These are phyloP conservation scores for Paramarasmius palmivorus DNA, from an alignment of 1,284 basidiomycete species.

Conservation along the genomic window DNA sequence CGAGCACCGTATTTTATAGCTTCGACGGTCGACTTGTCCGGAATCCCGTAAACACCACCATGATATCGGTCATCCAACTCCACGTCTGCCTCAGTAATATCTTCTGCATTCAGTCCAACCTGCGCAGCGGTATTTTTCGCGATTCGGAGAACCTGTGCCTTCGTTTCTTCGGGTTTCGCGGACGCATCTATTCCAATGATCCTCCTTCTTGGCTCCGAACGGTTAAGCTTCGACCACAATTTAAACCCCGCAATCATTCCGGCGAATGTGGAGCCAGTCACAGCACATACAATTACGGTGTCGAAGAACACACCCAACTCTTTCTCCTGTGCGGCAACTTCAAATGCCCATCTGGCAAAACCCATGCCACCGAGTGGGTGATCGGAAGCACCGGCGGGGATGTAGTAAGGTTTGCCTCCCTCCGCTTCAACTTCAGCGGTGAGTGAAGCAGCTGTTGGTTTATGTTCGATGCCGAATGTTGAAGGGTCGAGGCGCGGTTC, in stretches of 20 bases:
- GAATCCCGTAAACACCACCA: slow-evolving; percentile 26
- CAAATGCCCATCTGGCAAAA: slow-evolving; percentile 25
- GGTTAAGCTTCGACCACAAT: slow-evolving; percentile 17
- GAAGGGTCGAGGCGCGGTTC: slow-evolving; percentile 22
- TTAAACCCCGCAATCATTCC: slow-evolving; percentile 28
- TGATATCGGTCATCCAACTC: slow-evolving; percentile 26
- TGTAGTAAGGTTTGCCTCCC: slow-evolving; percentile 27
- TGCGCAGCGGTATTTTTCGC: slow-evolving; percentile 22
- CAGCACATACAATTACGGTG: slow-evolving; percentile 24
- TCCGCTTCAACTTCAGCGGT: slow-evolving; percentile 17
- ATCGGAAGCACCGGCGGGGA: slow-evolving; percentile 26
- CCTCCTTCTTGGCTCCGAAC: slow-evolving; percentile 12
- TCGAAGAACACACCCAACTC: slow-evolving; percentile 25
- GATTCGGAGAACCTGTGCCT: slow-evolving; percentile 23
- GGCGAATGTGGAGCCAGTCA: slow-evolving; percentile 25
- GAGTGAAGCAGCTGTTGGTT: slow-evolving; percentile 21
- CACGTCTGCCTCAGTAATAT: slow-evolving; percentile 23
- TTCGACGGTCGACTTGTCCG: slow-evolving; percentile 24
- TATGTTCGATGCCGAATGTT: slow-evolving; percentile 27
- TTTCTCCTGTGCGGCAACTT: slow-evolving; percentile 25
- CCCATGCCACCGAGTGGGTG: slow-evolving; percentile 27
- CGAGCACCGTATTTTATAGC: slow-evolving; percentile 26
- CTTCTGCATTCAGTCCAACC: slow-evolving; percentile 20
- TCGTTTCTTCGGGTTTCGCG: slow-evolving; percentile 23
- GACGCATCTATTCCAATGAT: slow-evolving; percentile 27